A percentile compares a stretch with the other conserved stretches of the same genome.
phyloP scores from a whole-genome alignment of 2,329 filamentous ascomycete species.

The Diaporthe batatas region DNA sequence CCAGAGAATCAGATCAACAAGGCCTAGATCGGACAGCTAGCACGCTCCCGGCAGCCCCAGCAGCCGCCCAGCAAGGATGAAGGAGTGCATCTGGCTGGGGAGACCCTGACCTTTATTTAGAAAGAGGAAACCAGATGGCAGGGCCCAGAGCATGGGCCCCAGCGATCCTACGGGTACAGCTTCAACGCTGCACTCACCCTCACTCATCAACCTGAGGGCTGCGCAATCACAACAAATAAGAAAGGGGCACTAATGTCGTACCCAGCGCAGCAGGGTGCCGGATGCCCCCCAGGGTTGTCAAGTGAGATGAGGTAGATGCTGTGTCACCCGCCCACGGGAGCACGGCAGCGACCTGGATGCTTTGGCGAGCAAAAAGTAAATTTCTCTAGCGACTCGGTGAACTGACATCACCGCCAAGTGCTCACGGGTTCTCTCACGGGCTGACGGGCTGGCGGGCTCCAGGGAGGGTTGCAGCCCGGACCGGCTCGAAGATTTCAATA shows the following conservation, averaged over 20 bases:
- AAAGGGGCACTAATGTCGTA: conserved; percentile 18
- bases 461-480: conserved; percentile 29
- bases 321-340: conserved; percentile 15
- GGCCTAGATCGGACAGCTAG: conserved; percentile 12
- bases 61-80: conserved; percentile 30
- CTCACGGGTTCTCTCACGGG: neutral
- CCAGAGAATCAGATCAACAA: neutral
- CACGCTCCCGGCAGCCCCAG: neutral
- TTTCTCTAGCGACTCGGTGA: conserved; percentile 20
- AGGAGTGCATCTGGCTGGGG: conserved; percentile 29
- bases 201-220: conserved; percentile 19
- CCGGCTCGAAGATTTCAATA: conserved; percentile 24
- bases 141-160: conserved; percentile 20
- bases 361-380: conserved; percentile 33
- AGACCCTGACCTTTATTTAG: conserved; percentile 32
- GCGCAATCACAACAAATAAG: conserved; percentile 12
- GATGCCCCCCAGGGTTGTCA: neutral
- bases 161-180: conserved; percentile 4
- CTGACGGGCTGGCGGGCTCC: neutral
- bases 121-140: conserved; percentile 15
- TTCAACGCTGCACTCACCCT: neutral
- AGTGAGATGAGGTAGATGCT: conserved; percentile 19
- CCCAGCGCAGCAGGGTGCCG: conserved; percentile 6
- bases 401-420: conserved; percentile 29
- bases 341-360: conserved; percentile 1